Evolutionary conservation across 108 stramenopile genomes (phyloP).

Genomic region (Cyclotella choctawhatcheeana): DNA sequence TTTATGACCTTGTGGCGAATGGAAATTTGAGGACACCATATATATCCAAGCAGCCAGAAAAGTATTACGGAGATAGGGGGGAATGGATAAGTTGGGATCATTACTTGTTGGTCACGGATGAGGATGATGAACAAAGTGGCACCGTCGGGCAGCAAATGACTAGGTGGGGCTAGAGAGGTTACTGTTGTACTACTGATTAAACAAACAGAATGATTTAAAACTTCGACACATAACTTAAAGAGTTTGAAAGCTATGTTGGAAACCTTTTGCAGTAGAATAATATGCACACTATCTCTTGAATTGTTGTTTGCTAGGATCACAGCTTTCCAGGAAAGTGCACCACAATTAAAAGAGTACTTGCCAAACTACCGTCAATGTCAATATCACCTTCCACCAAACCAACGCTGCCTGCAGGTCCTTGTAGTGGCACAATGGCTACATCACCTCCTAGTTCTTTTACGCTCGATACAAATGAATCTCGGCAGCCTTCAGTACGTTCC

Average conservation of each 20-base stretch:
- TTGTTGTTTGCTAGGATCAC: background rate
- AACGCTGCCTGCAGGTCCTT: constrained; percentile 4
- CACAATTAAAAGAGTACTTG: constrained; percentile 34
- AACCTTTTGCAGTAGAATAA: too few species aligned
- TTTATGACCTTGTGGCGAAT: constrained; percentile 64
- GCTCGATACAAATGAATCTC: constrained; percentile 17
- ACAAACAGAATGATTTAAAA: too few species aligned
- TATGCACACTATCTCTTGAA: background rate
- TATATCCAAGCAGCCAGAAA: constrained; percentile 77
- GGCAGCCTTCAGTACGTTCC: constrained; percentile 30
- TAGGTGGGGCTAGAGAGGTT: constrained; percentile 7
- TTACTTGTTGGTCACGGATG: constrained; percentile 51
- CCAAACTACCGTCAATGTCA: constrained; percentile 34
- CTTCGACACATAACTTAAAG: too few species aligned
- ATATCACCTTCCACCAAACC: constrained; percentile 21
- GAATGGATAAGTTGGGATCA: constrained; percentile 83
- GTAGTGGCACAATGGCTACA: background rate
- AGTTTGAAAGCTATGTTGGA: too few species aligned
- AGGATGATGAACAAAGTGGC: constrained; percentile 16
- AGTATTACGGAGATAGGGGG: constrained; percentile 71
- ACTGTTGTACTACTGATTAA: background rate
- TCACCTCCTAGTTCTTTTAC: constrained; percentile 13
- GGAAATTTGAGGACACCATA: constrained; percentile 72
- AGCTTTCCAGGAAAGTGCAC: constrained; percentile 22
- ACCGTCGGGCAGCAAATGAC: constrained; percentile 3